A percentile compares a stretch with the other conserved stretches of the same genome.
phyloP scores from a whole-genome alignment of 2,329 filamentous ascomycete species.

The Cercospora brassicicola region DNA sequence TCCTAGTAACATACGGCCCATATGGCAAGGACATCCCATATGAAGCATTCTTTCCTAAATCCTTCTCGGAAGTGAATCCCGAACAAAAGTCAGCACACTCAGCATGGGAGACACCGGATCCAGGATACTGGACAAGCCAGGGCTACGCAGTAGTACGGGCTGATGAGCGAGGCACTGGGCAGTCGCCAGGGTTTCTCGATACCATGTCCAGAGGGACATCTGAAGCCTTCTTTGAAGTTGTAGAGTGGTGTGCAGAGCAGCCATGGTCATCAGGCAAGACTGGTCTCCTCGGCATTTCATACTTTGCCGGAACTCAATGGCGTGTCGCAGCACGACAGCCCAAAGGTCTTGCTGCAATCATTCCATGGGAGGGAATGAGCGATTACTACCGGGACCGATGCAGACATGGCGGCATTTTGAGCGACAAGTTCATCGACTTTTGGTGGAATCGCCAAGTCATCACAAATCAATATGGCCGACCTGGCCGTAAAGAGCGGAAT shows the following conservation, averaged over 20 bases:
- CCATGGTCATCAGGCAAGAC: conserved; percentile 50
- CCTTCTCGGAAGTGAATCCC: conserved; percentile 46
- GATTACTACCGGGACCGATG: conserved; percentile 53
- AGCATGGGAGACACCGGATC: conserved; percentile 49
- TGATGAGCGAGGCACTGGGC: conserved; percentile 36
- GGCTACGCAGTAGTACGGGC: conserved; percentile 41
- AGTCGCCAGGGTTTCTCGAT: conserved; percentile 46
- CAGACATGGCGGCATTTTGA: conserved; percentile 45
- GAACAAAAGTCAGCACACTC: conserved; percentile 45
- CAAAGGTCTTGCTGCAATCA: conserved; percentile 47
- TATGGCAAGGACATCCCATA: conserved; percentile 74
- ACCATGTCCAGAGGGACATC: conserved; percentile 49
- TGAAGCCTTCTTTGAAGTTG: conserved; percentile 49
- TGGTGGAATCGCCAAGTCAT: conserved; percentile 70
- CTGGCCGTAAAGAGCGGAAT: conserved; percentile 48
- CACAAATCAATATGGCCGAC: conserved; percentile 65
- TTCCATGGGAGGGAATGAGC: conserved; percentile 51
- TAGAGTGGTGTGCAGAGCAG: conserved; percentile 46
- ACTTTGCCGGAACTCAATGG: conserved; percentile 46
- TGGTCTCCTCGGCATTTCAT: conserved; percentile 49
- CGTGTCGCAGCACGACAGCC: conserved; percentile 47
- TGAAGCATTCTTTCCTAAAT: conserved; percentile 54
- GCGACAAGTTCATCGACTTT: conserved; percentile 53
- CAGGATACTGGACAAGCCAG: conserved; percentile 38
- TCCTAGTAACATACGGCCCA: conserved; percentile 69